Base-by-base conservation (phyloP, 176 grass and related monocot species). In the Oryza meridionalis region DNA sequence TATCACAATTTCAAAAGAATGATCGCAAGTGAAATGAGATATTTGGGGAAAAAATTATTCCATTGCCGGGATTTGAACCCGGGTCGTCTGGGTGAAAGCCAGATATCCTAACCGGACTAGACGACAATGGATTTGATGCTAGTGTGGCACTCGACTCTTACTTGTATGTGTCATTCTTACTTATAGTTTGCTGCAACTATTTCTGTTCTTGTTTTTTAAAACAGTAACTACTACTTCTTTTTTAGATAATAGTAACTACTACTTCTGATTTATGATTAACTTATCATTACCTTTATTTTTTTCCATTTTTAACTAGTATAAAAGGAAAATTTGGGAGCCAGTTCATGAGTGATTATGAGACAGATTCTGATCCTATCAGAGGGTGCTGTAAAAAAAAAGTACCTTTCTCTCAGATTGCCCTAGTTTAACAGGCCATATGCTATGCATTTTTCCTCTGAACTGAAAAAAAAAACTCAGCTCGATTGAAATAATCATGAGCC, bases 51-150 rank as follows among this genome's bases (percentile, higher is more conserved):
- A 59, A 11, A 8, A n/a, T 1, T 6, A 3, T 94, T 98, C 91
- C 91, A 93, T 90, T 92, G 85, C 91, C 91, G 87, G 85, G 89
- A 95, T 92, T 98, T 95, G 89, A 98, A 95, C 89, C 89, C 93
- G 85, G 87, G 91, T 95, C 89, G 89, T 65, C 91, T 94, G 87
- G 89, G 93, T 95, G 87, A 98, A 98, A 95, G 89, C 89, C 89
- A 96, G 83, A 51, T 92, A 94, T 92, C 96, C 93, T 98, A 95
- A 95, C 89, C 83, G 87, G 89, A 87, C 93, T 93, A 83, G 87
- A 98, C 85, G 87, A 95, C 85, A 90, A 95, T 92, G 89, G 90
- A 93, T 11, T 62, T 62, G 58, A 62, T 62, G 58, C 0, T 62
- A 0, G 4, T 3, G 5, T 21, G n/a, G 19, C 19, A 58, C 16